These are phyloP conservation scores for Breynia disticha DNA, from an alignment of 441 rosid genomes.

Conservation along the genomic window DNA sequence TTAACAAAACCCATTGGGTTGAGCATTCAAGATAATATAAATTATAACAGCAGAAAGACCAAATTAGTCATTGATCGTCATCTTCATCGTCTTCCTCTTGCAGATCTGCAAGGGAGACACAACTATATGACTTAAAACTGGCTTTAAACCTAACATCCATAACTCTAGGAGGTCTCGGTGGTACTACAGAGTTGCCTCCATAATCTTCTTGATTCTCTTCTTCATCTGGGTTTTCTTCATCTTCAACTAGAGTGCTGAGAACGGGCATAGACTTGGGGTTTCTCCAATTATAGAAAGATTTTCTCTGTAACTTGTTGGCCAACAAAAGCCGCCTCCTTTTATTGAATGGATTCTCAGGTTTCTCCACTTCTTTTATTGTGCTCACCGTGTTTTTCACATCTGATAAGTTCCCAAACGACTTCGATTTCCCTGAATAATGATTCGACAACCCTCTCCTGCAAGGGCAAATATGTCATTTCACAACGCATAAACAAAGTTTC, in stretches of 20 bases:
- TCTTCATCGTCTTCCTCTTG: constrained; percentile 5
- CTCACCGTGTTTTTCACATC: constrained; percentile 21
- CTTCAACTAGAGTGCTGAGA: constrained; percentile 30
- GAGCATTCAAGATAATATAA: background rate
- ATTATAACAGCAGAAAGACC: background rate
- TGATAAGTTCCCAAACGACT: constrained; percentile 54
- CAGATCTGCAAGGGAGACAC: constrained; percentile 37
- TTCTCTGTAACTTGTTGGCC: constrained; percentile 27
- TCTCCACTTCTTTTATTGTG: constrained; percentile 41
- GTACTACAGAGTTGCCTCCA: background rate
- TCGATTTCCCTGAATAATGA: constrained; percentile 67
- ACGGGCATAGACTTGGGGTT: constrained; percentile 60
- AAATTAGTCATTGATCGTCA: background rate
- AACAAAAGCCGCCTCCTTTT: constrained; percentile 45
- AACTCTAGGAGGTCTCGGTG: background rate
- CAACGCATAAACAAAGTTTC: no score
- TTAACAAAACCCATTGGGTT: background rate
- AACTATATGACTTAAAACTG: constrained; percentile 27
- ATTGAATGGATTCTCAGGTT: constrained; percentile 65
- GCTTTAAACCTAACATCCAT: constrained; percentile 18
- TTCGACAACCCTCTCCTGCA: constrained; percentile 58
- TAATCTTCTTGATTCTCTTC: constrained; percentile 9
- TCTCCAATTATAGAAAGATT: constrained; percentile 29
- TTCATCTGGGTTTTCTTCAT: constrained; percentile 3
- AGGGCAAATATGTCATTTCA: no score